A percentile compares a stretch with the other conserved stretches of the same genome.
Conservation (phyloP, 2,329 filamentous ascomycete genomes). For the Myotisia sp. region DNA sequence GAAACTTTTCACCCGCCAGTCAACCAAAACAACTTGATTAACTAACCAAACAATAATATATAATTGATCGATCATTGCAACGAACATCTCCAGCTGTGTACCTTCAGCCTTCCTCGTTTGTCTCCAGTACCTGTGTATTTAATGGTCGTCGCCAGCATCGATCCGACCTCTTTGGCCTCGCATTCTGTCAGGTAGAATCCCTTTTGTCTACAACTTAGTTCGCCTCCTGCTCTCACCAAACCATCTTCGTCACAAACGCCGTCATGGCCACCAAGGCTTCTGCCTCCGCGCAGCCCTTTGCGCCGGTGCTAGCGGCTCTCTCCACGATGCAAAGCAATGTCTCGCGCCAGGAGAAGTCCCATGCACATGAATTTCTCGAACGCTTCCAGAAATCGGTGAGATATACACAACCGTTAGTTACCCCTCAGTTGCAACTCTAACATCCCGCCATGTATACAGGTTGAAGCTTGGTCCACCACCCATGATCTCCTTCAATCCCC, state of each 20-base stretch:
- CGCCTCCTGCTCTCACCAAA: not conserved
- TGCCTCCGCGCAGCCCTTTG: slow-evolving; percentile 50
- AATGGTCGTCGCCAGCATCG: not conserved
- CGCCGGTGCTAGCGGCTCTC: slow-evolving; percentile 75
- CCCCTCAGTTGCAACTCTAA: slow-evolving; percentile 4
- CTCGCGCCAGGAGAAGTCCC: slow-evolving; percentile 68
- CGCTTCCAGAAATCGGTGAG: slow-evolving; percentile 95
- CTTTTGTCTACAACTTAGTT: no score
- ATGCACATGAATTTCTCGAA: slow-evolving; percentile 81
- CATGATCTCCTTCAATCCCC: slow-evolving; percentile 70
- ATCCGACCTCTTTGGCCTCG: not conserved
- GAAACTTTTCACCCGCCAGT: no score
- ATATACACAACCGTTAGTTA: no score
- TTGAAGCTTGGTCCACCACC: slow-evolving; percentile 80
- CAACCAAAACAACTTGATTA: no score
- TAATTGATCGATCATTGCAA: no score
- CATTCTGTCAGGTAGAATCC: no score
- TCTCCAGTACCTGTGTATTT: not conserved
- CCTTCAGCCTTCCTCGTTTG: no score
- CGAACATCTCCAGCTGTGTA: no score
- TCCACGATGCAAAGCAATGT: slow-evolving; percentile 78
- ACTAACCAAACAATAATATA: no score
- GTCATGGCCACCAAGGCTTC: slow-evolving; percentile 56
- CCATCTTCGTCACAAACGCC: slow-evolving; percentile 6
- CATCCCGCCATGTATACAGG: slow-evolving; percentile 34